Conservation (phyloP, 2,329 filamentous ascomycete species). For the Metarhizium album region DNA sequence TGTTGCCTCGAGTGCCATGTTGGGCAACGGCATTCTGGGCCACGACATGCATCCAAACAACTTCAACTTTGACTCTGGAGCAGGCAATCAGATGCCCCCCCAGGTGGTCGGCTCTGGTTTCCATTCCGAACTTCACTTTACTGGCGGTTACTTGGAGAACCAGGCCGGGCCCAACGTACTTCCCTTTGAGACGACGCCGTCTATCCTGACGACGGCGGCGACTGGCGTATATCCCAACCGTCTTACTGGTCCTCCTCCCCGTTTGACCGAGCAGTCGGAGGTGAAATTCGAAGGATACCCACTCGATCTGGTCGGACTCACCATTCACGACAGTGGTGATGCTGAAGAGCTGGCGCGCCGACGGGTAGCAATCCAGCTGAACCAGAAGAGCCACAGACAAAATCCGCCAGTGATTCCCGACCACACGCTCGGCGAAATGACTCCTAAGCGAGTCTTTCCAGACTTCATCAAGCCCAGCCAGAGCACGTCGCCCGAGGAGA, state of each 20-base stretch:
- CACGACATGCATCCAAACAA: not conserved
- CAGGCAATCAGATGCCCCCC: not conserved
- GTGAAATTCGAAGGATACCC: constrained; percentile 9
- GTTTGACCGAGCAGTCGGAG: not conserved
- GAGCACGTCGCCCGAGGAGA: not conserved
- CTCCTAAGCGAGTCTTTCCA: constrained; percentile 15
- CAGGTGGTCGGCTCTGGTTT: not conserved
- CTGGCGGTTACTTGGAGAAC: not conserved
- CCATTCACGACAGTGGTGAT: constrained; percentile 10
- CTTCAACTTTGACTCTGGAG: not conserved
- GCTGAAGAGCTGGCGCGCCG: constrained; percentile 12
- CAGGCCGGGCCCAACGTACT: not conserved
- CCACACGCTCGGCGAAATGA: constrained; percentile 14
- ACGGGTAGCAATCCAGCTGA: constrained; percentile 10
- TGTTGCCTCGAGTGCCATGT: not conserved
- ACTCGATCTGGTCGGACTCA: constrained; percentile 12
- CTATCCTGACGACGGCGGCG: not conserved
- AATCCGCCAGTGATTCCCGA: constrained; percentile 19
- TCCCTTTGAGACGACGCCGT: not conserved
- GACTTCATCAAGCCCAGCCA: constrained; percentile 7
- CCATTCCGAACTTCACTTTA: not conserved
- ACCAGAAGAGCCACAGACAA: constrained; percentile 12
- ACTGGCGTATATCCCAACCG: not conserved
- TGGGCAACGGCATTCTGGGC: not conserved
- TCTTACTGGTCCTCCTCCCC: not conserved